Evolutionary conservation across 129 eudicot species (phyloP).

Genomic region (Flaveria trinervia): DNA sequence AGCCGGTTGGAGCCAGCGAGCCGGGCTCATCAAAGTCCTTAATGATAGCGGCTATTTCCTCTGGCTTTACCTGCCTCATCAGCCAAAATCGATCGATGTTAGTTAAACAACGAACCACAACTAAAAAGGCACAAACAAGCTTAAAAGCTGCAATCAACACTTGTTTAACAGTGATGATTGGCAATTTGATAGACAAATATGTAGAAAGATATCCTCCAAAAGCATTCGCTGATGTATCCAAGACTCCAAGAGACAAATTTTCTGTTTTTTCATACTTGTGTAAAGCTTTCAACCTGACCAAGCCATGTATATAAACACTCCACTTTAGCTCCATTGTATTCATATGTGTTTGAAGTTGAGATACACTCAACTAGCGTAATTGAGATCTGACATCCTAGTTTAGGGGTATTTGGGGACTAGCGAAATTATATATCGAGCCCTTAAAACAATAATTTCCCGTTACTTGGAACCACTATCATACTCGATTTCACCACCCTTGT

Average conservation of each 20-base stretch:
- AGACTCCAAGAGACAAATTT: background rate
- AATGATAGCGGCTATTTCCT: conserved; percentile 67
- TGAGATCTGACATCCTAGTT: no score
- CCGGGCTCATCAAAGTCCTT: conserved; percentile 81
- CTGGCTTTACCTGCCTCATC: conserved; percentile 67
- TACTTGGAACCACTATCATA: no score
- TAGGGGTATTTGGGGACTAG: no score
- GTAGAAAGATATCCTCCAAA: background rate
- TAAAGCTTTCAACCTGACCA: background rate
- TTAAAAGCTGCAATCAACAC: background rate
- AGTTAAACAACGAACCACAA: conserved; percentile 11
- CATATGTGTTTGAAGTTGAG: background rate
- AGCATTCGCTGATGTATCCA: background rate
- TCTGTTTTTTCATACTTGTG: background rate
- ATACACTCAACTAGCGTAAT: no score
- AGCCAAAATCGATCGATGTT: conserved; percentile 18
- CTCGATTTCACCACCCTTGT: no score
- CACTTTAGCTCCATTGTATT: conserved; percentile 8
- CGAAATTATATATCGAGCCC: no score
- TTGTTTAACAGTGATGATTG: background rate
- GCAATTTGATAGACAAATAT: background rate
- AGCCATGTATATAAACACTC: background rate
- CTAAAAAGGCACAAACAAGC: background rate
- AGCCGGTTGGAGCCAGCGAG: conserved; percentile 88
- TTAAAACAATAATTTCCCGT: no score